Evolutionary conservation across 305 asterid species (phyloP).

Genomic region (Rubia peregrina): DNA sequence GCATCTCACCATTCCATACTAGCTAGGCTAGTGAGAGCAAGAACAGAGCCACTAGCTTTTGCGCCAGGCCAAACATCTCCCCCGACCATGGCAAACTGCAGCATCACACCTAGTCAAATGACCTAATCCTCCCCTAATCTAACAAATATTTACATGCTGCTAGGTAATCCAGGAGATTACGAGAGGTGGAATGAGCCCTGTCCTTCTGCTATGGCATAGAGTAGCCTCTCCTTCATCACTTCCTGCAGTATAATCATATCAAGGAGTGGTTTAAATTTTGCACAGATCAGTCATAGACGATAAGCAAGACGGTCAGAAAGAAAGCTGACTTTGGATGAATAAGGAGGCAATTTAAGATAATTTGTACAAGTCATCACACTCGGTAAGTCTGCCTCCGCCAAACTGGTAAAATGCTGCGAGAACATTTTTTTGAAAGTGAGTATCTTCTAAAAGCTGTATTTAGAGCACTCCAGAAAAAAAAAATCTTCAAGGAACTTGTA

Average conservation of each 20-base stretch:
- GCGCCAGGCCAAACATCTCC: conserved; percentile 22
- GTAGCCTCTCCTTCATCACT: conserved; percentile 72
- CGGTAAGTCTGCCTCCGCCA: conserved; percentile 70
- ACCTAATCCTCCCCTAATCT: conserved; percentile 32
- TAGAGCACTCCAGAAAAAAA: background rate
- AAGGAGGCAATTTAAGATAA: conserved; percentile 92
- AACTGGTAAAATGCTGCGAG: conserved; percentile 61
- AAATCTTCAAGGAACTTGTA: background rate
- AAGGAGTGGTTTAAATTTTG: conserved; percentile 1
- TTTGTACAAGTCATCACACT: conserved; percentile 99
- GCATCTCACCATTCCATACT: conserved; percentile 15
- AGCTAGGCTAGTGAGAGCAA: background rate
- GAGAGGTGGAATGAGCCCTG: conserved; percentile 96
- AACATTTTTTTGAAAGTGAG: background rate
- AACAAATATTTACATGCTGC: conserved; percentile 40
- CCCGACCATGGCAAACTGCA: conserved; percentile 19
- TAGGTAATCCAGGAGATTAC: conserved; percentile 16
- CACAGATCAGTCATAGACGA: conserved; percentile 3
- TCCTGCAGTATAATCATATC: conserved; percentile 43
- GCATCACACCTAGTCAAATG: conserved; percentile 4
- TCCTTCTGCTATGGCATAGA: conserved; percentile 89
- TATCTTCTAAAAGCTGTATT: background rate
- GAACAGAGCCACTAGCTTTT: conserved; percentile 18
- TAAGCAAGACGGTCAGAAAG: conserved; percentile 3
- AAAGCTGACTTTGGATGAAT: conserved; percentile 66